phyloP scores from a whole-genome alignment of 805 yeast species.

The Spathaspora sp. region DNA sequence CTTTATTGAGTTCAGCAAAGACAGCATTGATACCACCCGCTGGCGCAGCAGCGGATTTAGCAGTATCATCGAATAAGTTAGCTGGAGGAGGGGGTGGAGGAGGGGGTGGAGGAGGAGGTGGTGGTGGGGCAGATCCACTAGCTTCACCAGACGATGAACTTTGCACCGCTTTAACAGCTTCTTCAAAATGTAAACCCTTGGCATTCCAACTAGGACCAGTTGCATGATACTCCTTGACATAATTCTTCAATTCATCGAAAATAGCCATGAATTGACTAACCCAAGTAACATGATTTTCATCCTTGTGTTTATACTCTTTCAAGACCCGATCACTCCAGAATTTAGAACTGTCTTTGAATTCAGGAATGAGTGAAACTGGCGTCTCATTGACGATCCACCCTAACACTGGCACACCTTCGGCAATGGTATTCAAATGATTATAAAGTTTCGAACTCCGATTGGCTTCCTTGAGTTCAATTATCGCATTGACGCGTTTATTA shows the following conservation, averaged over 20 bases:
- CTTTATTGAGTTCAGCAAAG: conserved; percentile 85
- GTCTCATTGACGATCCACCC: conserved; percentile 85
- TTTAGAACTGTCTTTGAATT: conserved; percentile 85
- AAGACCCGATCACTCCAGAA: conserved; percentile 91
- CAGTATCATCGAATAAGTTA: conserved; percentile 48
- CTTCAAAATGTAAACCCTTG: conserved; percentile 55
- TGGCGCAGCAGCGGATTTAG: conserved; percentile 11
- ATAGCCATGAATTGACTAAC: conserved; percentile 60
- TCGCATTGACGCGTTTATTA: conserved; percentile 53
- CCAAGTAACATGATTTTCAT: conserved; percentile 75
- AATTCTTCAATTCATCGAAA: conserved; percentile 66
- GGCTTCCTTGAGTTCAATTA: conserved; percentile 65
- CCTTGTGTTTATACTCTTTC: conserved; percentile 76
- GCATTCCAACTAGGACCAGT: conserved; percentile 81
- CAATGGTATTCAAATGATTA: conserved; percentile 75
- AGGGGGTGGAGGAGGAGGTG: conserved; percentile 67
- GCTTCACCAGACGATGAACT: conserved; percentile 7
- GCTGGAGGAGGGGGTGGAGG: conserved; percentile 90
- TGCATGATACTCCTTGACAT: conserved; percentile 73
- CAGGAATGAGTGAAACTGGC: conserved; percentile 74
- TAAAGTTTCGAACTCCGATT: conserved; percentile 64
- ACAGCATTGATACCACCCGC: conserved; percentile 77
- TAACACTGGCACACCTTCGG: conserved; percentile 85
- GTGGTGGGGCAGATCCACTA: conserved; percentile 49
- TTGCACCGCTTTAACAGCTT: conserved; percentile 28